phyloP scores from a whole-genome alignment of 352 stramenopile species.

The Saprolegnia diclina region DNA sequence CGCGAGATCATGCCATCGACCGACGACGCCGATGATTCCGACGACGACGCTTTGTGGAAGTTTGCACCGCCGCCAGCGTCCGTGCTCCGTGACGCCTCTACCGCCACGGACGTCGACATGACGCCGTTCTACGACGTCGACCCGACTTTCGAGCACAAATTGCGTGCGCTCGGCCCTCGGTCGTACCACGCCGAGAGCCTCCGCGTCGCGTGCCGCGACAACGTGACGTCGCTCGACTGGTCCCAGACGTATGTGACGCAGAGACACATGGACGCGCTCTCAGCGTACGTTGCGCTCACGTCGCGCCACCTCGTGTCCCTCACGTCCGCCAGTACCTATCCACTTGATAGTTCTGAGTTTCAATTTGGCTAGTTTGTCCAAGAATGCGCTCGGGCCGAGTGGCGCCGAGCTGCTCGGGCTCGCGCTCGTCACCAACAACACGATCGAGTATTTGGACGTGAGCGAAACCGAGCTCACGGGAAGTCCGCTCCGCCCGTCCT shows the following conservation, averaged over 20 bases:
- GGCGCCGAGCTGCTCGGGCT: conserved; percentile 40
- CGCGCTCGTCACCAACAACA: conserved; percentile 59
- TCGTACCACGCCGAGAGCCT: not conserved
- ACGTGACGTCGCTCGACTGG: not conserved
- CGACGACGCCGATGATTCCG: not conserved
- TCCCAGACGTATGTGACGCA: not conserved
- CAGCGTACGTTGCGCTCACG: conserved; percentile 15
- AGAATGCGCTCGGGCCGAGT: conserved; percentile 40
- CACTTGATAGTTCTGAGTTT: no score
- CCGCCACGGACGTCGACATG: not conserved
- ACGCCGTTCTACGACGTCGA: not conserved
- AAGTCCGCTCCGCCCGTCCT: conserved; percentile 44
- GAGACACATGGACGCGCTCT: not conserved
- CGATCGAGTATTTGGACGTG: conserved; percentile 51
- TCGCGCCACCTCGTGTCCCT: conserved; percentile 9
- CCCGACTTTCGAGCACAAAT: conserved; percentile 1
- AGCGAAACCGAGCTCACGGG: conserved; percentile 46
- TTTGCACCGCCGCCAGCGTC: not conserved
- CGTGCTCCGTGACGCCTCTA: not conserved
- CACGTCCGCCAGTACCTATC: not conserved
- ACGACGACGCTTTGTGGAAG: not conserved
- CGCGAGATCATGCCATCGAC: not conserved
- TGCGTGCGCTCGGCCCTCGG: not conserved
- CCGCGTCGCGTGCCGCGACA: not conserved
- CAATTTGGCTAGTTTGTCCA: conserved; percentile 11